phyloP scores from a whole-genome alignment of 805 yeast genomes.

The Millerozyma miso region DNA sequence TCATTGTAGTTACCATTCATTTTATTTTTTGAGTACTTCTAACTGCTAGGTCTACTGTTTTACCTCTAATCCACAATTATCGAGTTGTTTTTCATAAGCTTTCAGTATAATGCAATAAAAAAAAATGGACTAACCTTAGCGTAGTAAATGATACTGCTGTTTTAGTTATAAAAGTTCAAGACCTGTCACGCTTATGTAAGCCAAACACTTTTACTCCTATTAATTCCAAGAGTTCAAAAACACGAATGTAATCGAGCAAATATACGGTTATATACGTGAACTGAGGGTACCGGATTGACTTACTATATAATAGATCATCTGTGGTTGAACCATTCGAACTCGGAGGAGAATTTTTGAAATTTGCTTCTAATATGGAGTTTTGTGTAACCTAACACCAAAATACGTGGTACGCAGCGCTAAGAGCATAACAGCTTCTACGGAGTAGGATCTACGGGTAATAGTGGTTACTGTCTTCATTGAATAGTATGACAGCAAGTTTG shows the following conservation, averaged over 20 bases:
- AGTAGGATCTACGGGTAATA: not conserved
- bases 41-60: not conserved
- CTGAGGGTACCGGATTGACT: too few relatives aligned
- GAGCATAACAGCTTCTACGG: not conserved
- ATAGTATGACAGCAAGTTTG: constrained; percentile 5
- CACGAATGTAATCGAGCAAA: too few relatives aligned
- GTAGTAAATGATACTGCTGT: not conserved
- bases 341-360: not conserved
- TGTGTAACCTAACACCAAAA: not conserved
- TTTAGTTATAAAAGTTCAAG: not conserved
- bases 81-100: not conserved
- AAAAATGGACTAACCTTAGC: not conserved
- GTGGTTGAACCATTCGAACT: not conserved
- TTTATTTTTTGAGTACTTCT: not conserved
- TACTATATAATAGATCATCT: not conserved
- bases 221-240: too few relatives aligned
- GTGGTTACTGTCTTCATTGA: not conserved
- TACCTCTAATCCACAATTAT: not conserved
- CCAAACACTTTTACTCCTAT: not conserved
- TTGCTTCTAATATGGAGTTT: not conserved
- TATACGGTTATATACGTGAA: too few relatives aligned
- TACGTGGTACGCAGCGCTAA: not conserved
- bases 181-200: not conserved
- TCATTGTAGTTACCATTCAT: constrained; percentile 9
- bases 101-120: not conserved